Conservation (phyloP, 169 alveolate genomes). For the Plasmodium adleri region DNA sequence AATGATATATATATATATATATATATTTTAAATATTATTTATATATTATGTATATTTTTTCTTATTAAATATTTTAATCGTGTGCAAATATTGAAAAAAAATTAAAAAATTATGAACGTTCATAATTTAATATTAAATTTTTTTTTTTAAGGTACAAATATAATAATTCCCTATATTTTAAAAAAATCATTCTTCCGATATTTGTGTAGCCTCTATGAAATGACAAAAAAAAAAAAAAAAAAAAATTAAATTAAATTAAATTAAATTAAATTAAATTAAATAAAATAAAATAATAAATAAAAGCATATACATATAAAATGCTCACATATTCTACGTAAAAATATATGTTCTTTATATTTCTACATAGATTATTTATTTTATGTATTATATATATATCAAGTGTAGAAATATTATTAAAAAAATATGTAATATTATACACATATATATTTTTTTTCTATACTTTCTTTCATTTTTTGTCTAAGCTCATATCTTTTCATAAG, state of each 20-base stretch:
- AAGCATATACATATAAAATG: neutral
- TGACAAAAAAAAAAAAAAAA: conserved; percentile 12
- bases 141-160: neutral
- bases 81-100: conserved; percentile 12
- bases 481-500: conserved; percentile 73
- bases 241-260: too few species aligned
- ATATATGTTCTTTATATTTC: too few species aligned
- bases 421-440: too few species aligned
- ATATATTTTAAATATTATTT: too few species aligned
- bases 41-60: too few species aligned
- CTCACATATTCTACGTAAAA: too few species aligned
- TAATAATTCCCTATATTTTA: neutral
- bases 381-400: too few species aligned
- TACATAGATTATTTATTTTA: too few species aligned
- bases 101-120: conserved; percentile 20
- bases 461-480: conserved; percentile 75
- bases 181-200: conserved; percentile 53
- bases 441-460: conserved; percentile 11
- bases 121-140: neutral
- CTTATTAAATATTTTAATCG: neutral
- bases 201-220: conserved; percentile 71
- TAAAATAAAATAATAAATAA: neutral
- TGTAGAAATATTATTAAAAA: too few species aligned
- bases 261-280: too few species aligned
- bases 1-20: neutral